Evolutionary conservation across 345 rosid species (phyloP).

Genomic region (Dipteronia sinensis): DNA sequence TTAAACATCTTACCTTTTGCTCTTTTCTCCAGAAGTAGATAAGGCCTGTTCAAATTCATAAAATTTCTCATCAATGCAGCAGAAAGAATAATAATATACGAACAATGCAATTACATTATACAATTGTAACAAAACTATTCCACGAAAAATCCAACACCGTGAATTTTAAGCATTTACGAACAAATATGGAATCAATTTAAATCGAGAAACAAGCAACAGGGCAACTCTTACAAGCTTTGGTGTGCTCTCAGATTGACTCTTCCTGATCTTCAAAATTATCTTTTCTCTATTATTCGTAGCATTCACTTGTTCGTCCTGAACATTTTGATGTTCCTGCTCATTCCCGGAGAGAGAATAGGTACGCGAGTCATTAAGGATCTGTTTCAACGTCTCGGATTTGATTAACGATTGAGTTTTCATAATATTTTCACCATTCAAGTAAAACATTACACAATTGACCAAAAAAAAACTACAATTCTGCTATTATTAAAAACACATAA

Average conservation of each 20-base stretch:
- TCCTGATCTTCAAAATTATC: conserved; percentile 33
- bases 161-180: not conserved
- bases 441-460: not conserved
- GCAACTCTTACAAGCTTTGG: conserved; percentile 16
- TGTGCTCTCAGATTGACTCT: conserved; percentile 33
- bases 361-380: no score
- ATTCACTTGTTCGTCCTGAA: conserved; percentile 15
- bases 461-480: not conserved
- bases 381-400: no score
- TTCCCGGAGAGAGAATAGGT: no score
- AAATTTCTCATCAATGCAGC: not conserved
- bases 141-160: not conserved
- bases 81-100: not conserved
- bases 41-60: conserved; percentile 35
- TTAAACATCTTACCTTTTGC: conserved; percentile 41
- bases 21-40: conserved; percentile 37
- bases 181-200: no score
- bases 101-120: not conserved
- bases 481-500: not conserved
- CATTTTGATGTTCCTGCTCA: no score
- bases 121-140: not conserved
- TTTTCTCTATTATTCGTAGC: conserved; percentile 23
- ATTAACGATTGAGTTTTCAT: no score
- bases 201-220: not conserved
- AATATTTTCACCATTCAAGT: not conserved